phyloP scores from a whole-genome alignment of 768 basidiomycete species.

The Boletus subparvulus region DNA sequence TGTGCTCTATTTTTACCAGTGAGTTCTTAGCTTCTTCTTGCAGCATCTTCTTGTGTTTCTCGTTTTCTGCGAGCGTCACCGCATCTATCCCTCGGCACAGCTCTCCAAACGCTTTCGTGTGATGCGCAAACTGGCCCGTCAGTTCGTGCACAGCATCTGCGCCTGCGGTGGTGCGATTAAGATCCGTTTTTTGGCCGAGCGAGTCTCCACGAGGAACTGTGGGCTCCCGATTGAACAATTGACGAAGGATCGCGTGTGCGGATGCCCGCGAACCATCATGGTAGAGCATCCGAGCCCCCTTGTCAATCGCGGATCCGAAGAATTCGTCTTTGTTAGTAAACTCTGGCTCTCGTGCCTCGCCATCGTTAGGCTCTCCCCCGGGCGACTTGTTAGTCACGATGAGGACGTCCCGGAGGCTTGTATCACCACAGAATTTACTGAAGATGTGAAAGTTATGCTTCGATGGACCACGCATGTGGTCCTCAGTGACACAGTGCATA shows the following conservation, averaged over 20 bases:
- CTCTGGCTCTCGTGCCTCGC: conserved; percentile 38
- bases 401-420: conserved; percentile 44
- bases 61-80: conserved; percentile 39
- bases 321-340: conserved; percentile 36
- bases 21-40: conserved; percentile 40
- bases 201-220: conserved; percentile 44
- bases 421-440: conserved; percentile 49
- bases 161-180: conserved; percentile 45
- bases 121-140: conserved; percentile 40
- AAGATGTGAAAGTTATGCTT: conserved; percentile 46
- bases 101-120: conserved; percentile 41
- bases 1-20: conserved; percentile 39
- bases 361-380: conserved; percentile 30
- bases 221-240: conserved; percentile 39
- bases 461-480: conserved; percentile 43
- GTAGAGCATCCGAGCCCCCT: conserved; percentile 42
- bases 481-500: conserved; percentile 47
- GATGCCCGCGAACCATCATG: conserved; percentile 43
- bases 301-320: conserved; percentile 47
- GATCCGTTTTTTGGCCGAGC: conserved; percentile 39
- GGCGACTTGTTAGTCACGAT: conserved; percentile 51
- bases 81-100: conserved; percentile 44
- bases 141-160: conserved; percentile 45
- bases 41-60: conserved; percentile 38
- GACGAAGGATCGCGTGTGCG: conserved; percentile 44